A percentile compares a stretch with the other conserved stretches of the same genome.
Conservation (phyloP, 2,329 filamentous ascomycete species). For the Talaromyces verruculosus region DNA sequence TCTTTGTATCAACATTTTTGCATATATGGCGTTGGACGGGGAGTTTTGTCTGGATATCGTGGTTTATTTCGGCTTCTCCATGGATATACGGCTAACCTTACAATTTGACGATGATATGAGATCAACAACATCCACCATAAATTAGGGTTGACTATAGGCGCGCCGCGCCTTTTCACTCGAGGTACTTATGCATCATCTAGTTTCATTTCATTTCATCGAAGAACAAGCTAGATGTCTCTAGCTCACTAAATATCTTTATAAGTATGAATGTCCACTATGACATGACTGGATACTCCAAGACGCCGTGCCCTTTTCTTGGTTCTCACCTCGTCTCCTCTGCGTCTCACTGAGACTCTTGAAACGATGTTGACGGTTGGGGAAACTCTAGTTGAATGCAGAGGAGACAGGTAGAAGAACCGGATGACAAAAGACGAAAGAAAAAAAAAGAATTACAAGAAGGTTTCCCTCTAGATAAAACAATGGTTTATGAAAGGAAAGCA, state of each 20-base stretch:
- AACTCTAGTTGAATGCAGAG: neutral
- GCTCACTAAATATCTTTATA: slow-evolving; percentile 15
- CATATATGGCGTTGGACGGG: neutral
- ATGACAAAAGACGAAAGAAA: slow-evolving; percentile 22
- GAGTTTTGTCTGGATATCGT: neutral
- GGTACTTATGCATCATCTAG: neutral
- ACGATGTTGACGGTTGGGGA: neutral
- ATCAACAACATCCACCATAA: neutral
- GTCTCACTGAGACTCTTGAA: neutral
- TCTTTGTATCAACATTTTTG: neutral
- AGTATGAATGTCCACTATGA: slow-evolving; percentile 18
- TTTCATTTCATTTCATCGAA: slow-evolving; percentile 5
- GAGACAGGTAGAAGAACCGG: slow-evolving; percentile 17
- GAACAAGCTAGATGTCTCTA: neutral
- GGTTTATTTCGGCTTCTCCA: neutral
- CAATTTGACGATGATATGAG: neutral
- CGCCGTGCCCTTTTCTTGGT: slow-evolving; percentile 32
- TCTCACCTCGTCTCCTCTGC: slow-evolving; percentile 18
- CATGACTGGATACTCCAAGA: slow-evolving; percentile 32
- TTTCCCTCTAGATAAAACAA: slow-evolving; percentile 10
- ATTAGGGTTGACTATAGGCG: neutral
- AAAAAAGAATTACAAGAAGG: slow-evolving; percentile 27
- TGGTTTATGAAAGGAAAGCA: slow-evolving; percentile 20
- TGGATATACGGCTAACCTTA: neutral
- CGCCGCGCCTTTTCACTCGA: too few species aligned